Base-by-base conservation (phyloP, 345 rosid species). In the Lagerstroemia speciosa region DNA sequence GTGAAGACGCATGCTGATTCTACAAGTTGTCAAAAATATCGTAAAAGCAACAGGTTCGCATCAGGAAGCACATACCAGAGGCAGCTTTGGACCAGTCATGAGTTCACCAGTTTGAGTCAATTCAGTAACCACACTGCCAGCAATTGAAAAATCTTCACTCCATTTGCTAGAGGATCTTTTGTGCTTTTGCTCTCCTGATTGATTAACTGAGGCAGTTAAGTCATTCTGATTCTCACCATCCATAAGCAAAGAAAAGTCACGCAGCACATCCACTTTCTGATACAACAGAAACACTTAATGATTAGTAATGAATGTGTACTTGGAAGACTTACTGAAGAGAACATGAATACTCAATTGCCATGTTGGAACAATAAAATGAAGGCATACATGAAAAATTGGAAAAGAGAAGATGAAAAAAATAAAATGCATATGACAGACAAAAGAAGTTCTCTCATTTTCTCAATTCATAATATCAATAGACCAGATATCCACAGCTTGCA, bases 151-250 rank as follows among this genome's bases (percentile, higher is more conserved):
- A 69, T 95, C 96, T 34, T 81, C 88, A 82, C 87, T 90, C 84
- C 85, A 78, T 83, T 80, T 86, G 89, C 96, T 87, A 67, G 92
- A 83, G 69, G 89, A 84, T 78, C 87, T 82, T 73, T 71, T 80
- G 80, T 85, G 96, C 60, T 81, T 84, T 65, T 75, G 78, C 76
- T 85, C 89, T 68, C 41, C 62, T 78, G 93, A 81, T 67, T 77
- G 67, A 73, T 88, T 96, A 37, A 80, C 76, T 68, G 82, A 64
- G 72, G 81, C 68, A 57, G 71, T 82, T 41, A 41, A 41, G 64
- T 79, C 73, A 64, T 80, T 81, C 67, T 76, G 81, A 75, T 75
- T 85, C 70, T 83, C 92, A 72, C 77, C 72, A 75, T 92, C 97
- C 61, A 81, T 67, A 68, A 84, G 83, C 76, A 79, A 80, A 76